These are phyloP conservation scores for Hyaloscypha bicolor DNA, from an alignment of 495 filamentous ascomycete species.

Conservation along the genomic window DNA sequence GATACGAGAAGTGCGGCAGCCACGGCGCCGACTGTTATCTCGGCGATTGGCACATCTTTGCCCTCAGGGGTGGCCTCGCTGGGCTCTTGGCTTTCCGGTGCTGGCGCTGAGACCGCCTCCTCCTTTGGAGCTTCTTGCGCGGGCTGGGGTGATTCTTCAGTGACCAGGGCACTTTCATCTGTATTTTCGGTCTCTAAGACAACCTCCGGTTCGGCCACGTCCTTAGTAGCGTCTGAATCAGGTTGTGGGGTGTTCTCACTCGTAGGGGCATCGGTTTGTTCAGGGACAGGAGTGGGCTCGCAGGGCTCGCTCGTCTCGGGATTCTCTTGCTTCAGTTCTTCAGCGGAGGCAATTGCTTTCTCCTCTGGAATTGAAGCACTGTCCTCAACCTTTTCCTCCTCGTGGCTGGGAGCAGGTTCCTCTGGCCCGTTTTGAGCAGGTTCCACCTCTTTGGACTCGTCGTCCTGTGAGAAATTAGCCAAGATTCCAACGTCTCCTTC, in stretches of 20 bases:
- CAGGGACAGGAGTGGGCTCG: constrained; percentile 2
- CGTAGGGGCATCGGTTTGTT: constrained; percentile 7
- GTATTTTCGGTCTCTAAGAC: background rate
- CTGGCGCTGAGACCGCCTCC: background rate
- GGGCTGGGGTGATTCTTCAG: background rate
- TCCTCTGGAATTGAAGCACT: background rate
- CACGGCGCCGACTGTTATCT: constrained; percentile 23
- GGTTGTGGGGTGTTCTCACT: background rate
- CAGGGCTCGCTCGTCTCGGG: background rate
- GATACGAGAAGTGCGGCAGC: constrained; percentile 1
- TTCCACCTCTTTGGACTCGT: background rate
- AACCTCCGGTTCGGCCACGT: background rate
- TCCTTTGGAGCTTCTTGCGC: background rate
- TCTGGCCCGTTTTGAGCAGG: background rate
- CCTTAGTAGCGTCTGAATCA: background rate
- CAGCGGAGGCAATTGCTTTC: background rate
- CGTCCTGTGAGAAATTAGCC: background rate
- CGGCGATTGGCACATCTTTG: constrained; percentile 11
- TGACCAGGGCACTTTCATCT: constrained; percentile 17
- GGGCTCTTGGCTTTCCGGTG: constrained; percentile 4
- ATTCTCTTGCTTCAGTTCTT: background rate
- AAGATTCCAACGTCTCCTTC: background rate
- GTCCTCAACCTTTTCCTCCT: background rate
- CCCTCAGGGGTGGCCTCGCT: background rate
- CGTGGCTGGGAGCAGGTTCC: background rate